These are phyloP conservation scores for Pistacia vera DNA, from an alignment of 345 rosid genomes.

Conservation along the genomic window DNA sequence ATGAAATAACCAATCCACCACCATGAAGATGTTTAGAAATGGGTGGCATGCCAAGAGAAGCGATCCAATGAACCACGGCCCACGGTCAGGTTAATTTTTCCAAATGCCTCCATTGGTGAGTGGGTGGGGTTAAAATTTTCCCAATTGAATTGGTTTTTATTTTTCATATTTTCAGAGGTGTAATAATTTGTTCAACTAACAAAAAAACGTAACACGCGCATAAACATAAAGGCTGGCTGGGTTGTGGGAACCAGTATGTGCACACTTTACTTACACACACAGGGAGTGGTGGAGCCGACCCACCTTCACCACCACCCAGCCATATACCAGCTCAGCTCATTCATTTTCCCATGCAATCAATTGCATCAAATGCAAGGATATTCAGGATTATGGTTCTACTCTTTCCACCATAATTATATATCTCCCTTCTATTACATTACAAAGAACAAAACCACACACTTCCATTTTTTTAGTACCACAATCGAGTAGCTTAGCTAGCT, in stretches of 20 bases:
- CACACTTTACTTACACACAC: not conserved
- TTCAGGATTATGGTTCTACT: not conserved
- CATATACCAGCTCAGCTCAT: not conserved
- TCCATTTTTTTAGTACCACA: not conserved
- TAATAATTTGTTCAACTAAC: constrained; percentile 16
- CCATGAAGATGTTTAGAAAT: no score
- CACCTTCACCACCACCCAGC: not conserved
- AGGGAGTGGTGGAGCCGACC: not conserved
- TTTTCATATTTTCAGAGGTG: not conserved
- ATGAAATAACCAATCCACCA: no score
- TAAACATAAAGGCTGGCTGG: not conserved
- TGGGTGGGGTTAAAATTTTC: not conserved
- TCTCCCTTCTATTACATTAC: no score
- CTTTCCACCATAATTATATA: not conserved
- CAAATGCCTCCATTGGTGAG: not conserved
- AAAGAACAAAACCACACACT: no score
- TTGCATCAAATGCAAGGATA: not conserved
- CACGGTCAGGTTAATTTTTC: no score
- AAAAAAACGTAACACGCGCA: not conserved
- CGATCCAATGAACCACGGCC: no score
- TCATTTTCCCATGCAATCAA: constrained; percentile 15
- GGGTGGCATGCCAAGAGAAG: no score
- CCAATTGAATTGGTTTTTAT: not conserved
- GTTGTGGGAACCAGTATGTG: constrained; percentile 6
- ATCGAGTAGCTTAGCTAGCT: not conserved